Evolutionary conservation across 345 rosid species (phyloP).

Genomic region (Lagerstroemia speciosa): DNA sequence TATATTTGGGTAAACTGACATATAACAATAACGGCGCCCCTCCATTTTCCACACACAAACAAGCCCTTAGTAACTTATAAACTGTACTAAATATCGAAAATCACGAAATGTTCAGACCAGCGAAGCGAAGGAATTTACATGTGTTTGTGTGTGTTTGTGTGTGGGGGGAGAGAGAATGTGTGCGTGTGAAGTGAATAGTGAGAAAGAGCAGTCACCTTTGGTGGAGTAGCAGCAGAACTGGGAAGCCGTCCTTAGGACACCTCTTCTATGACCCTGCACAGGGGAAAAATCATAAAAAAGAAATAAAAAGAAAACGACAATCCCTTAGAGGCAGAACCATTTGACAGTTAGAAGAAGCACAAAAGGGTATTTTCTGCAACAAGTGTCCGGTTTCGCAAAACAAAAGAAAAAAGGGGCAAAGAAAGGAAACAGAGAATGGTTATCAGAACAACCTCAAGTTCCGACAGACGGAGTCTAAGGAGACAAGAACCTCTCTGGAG

Average conservation of each 20-base stretch:
- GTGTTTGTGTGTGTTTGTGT: too few relatives aligned
- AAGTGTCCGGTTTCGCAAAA: neutral
- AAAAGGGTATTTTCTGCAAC: neutral
- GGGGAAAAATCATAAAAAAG: neutral
- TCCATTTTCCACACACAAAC: neutral
- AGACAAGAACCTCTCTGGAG: slow-evolving; percentile 34
- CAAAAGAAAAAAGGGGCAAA: slow-evolving; percentile 1
- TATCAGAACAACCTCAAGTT: slow-evolving; percentile 28
- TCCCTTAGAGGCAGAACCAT: neutral
- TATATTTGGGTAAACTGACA: neutral
- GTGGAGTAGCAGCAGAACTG: slow-evolving; percentile 48
- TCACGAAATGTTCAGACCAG: neutral
- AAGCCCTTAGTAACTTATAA: neutral
- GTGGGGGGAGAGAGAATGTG: too few relatives aligned
- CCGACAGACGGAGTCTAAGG: slow-evolving; percentile 28
- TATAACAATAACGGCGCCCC: neutral
- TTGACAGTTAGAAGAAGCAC: neutral
- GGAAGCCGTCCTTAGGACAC: slow-evolving; percentile 36
- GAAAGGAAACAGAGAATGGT: neutral
- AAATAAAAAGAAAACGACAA: neutral
- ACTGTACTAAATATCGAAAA: neutral
- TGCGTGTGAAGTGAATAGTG: too few relatives aligned
- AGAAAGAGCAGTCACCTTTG: slow-evolving; percentile 36
- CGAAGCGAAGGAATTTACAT: neutral
- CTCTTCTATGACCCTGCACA: slow-evolving; percentile 40